Evolutionary conservation across 768 basidiomycete species (phyloP), one percentile per base, ranked within the genome.

Genomic region (Grammothele lineata): DNA sequence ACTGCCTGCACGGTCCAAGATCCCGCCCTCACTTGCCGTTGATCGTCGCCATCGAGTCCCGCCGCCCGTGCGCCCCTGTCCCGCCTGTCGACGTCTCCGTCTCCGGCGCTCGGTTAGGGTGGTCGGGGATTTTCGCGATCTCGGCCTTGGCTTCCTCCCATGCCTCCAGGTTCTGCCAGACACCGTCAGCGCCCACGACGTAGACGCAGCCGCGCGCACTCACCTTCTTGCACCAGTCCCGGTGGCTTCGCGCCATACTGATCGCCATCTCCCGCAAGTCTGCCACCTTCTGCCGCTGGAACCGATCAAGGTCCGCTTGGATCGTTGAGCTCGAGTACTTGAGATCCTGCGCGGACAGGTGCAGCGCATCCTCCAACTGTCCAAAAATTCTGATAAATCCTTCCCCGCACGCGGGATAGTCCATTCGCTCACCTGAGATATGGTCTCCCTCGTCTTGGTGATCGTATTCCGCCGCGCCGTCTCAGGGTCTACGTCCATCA

Each of bases 401-500:
- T 46, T 54, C 35, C 51, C 30, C 30, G 23, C 39, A 53, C 40
- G 17, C 24, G 10, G 32, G 42, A 21, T 15, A 35, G 27, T 24
- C 32, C 18, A 7, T 7, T 30, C 27, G 62, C 70, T 55, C 61
- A 94, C 94, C 74, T 93, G 90, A n/a, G 92, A 91, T 52, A 97
- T 96, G 17, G 80, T 81, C 68, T 98, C 95, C 56, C 90, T 79
- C 4, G 92, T 93, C 71, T 96, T 97, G 51, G 87, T 87, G 54
- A 99, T 98, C 43, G 85, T 81, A 60, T 87, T 97, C 53, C 96
- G 75, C 50, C 96, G 74, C 5, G 95, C 94, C 15, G 88, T 90
- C 70, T 98, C 96, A 3, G 96, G 96, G 67, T 99, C 96, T 15
- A 89, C 89, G 57, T 99, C 96, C 85, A 99, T 97, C 84, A 98